Conservation (phyloP, 805 yeast genomes). For the Brettanomyces custersianus region DNA sequence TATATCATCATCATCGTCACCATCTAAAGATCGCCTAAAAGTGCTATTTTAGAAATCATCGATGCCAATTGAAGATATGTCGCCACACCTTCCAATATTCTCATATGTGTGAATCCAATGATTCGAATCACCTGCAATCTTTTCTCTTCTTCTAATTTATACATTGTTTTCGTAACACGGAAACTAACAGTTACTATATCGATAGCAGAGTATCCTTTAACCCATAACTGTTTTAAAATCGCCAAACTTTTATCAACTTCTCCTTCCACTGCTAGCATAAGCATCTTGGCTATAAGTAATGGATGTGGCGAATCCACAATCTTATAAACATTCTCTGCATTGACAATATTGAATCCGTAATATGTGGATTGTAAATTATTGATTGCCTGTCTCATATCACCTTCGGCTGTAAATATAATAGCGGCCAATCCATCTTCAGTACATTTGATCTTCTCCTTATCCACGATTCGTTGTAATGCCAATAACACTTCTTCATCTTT, state of each 20-base stretch:
- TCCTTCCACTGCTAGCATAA: conserved; percentile 27
- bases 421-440: conserved; percentile 91
- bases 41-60: conserved; percentile 52
- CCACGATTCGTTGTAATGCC: conserved; percentile 62
- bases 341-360: conserved; percentile 89
- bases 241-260: conserved; percentile 57
- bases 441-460: conserved; percentile 63
- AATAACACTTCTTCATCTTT: conserved; percentile 78
- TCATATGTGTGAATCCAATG: conserved; percentile 86
- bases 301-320: conserved; percentile 98
- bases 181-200: conserved; percentile 90
- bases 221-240: conserved; percentile 66
- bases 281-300: conserved; percentile 63
- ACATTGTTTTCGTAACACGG: conserved; percentile 73
- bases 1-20: not conserved
- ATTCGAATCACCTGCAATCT: conserved; percentile 74
- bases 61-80: conserved; percentile 83
- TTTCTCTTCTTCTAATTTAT: conserved; percentile 55
- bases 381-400: conserved; percentile 97
- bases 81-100: conserved; percentile 88
- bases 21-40: not conserved
- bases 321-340: conserved; percentile 85
- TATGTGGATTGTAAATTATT: conserved; percentile 90
- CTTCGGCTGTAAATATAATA: conserved; percentile 89
- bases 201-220: conserved; percentile 84